Evolutionary conservation across 345 rosid species (phyloP).

Genomic region (Heritiera littoralis): DNA sequence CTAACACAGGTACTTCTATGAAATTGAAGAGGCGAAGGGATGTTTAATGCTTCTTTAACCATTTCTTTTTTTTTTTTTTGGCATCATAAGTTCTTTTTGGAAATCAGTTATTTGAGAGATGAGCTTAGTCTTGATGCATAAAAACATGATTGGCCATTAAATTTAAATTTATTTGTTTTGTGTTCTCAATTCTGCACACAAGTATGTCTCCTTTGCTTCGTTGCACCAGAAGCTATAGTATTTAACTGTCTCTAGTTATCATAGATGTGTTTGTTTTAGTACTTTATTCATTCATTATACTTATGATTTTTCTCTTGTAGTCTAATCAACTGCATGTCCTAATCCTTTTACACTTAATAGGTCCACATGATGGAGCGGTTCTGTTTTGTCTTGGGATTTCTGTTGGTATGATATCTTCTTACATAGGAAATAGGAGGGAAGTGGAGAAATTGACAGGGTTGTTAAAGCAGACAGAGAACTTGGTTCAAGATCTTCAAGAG

Average conservation of each 20-base stretch:
- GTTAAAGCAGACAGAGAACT: conserved; percentile 59
- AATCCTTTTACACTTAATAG: conserved; percentile 39
- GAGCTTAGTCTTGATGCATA: neutral
- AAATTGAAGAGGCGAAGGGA: neutral
- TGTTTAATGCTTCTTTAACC: neutral
- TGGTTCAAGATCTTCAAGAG: conserved; percentile 79
- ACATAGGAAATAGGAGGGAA: conserved; percentile 47
- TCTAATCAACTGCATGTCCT: conserved; percentile 17
- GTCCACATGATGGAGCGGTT: conserved; percentile 40
- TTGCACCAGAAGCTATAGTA: neutral
- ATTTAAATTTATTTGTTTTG: neutral
- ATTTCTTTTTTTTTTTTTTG: neutral
- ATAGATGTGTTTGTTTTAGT: neutral
- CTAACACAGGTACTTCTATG: neutral
- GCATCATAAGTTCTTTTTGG: neutral
- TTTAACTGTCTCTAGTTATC: neutral
- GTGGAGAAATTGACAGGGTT: conserved; percentile 47
- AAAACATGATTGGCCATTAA: conserved; percentile 2
- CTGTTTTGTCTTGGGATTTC: conserved; percentile 71
- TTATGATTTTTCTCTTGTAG: conserved; percentile 9
- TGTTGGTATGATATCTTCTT: conserved; percentile 62
- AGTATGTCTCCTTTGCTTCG: neutral
- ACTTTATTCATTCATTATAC: neutral
- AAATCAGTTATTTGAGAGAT: neutral
- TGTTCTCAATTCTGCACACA: neutral